These are phyloP conservation scores for Aspergillus pseudotamarii DNA, from an alignment of 2,329 filamentous ascomycete species.

Conservation along the genomic window DNA sequence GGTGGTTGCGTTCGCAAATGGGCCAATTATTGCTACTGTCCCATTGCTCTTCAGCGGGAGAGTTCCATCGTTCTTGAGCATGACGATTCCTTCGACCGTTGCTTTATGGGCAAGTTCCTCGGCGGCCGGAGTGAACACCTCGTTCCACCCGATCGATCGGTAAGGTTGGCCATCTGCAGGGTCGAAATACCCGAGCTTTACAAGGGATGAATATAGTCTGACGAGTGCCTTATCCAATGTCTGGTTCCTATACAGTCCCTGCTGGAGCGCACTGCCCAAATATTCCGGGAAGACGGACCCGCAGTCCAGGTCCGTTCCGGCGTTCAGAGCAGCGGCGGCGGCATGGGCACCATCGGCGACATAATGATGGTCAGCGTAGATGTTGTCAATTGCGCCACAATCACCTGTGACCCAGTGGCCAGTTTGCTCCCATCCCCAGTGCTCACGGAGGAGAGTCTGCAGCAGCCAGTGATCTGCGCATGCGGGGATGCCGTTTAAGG, in stretches of 20 bases:
- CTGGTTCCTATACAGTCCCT: too few relatives aligned
- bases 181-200: too few relatives aligned
- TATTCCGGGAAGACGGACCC: too few relatives aligned
- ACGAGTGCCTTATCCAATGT: too few relatives aligned
- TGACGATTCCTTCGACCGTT: constrained; percentile 44
- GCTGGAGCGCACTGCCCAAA: too few relatives aligned
- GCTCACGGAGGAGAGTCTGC: constrained; percentile 59
- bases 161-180: too few relatives aligned
- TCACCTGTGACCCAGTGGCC: constrained; percentile 65
- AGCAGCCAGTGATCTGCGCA: constrained; percentile 65
- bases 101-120: constrained; percentile 57
- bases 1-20: constrained; percentile 57
- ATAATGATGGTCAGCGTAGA: constrained; percentile 55
- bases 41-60: constrained; percentile 45
- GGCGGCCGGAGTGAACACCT: constrained; percentile 39
- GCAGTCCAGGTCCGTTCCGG: constrained; percentile 27
- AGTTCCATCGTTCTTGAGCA: constrained; percentile 54
- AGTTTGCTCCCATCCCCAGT: constrained; percentile 60
- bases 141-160: too few relatives aligned
- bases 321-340: constrained; percentile 49
- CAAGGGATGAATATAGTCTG: too few relatives aligned
- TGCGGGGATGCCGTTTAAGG: constrained; percentile 64
- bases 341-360: constrained; percentile 44
- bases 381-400: constrained; percentile 62
- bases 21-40: constrained; percentile 55